Base-by-base conservation (phyloP, 768 basidiomycete species). In the Mycena belliarum region DNA sequence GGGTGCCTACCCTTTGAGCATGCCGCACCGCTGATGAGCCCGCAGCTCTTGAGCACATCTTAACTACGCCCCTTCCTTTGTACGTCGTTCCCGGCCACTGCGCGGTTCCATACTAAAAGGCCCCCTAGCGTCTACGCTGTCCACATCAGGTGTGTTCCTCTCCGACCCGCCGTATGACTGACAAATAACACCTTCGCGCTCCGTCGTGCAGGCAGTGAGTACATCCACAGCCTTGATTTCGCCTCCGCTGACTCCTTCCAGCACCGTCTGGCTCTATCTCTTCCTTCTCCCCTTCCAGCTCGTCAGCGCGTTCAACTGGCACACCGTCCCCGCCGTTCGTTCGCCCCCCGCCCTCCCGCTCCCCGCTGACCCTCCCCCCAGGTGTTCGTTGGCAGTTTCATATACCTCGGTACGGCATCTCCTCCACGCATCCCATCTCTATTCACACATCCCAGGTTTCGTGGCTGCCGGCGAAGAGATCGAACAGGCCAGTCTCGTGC, bases 261-360 rank as follows among this genome's bases (percentile, higher is more conserved):
- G 84, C 66, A 86, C 84, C 38, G 83, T 87, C 35, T 88, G 84
- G 86, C 67, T 87, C 23, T 91, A 89, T 69, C 79, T 89, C 3
- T 87, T 90, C 75, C 85, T 88, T 70, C 75, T 91, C 2, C 89
- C 88, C 1, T 89, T 91, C 79, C 88, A 91, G 69, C 77, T 89
- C 8, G 80, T 86, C 49, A 73, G 73, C 42, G 78, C 80, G 32
- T 85, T 89, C 63, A 75, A 72, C 12, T 89, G 86, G 77, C 81
- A 82, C 66, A 80, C 86, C 6, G 83, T 90, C 41, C 83, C 84
- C 1, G 87, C 86, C 37, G 85, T 60, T 5, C 41, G 59, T 52
- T 26, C 3, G n/a, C 21, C 12, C n/a, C 26, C 29, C 23, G 10
- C 0, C n/a, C 3, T n/a, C 18, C 6, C 20, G 4, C 18, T 2